Percentiles rank a stretch among this genome's conserved stretches.
phyloP scores from a whole-genome alignment of 495 filamentous ascomycete genomes.

The Penicillium canariense region DNA sequence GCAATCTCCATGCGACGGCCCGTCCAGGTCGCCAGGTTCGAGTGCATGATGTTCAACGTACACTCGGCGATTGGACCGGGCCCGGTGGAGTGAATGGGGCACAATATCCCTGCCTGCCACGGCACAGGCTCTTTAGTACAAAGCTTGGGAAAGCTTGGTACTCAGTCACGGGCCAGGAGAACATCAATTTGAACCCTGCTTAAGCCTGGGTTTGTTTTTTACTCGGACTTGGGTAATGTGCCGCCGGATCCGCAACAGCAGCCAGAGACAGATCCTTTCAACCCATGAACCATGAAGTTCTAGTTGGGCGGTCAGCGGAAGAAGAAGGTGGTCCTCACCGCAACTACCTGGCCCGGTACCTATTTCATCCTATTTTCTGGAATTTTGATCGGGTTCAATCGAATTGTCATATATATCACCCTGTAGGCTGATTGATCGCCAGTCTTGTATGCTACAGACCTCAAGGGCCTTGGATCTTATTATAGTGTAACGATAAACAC shows the following conservation, averaged over 20 bases:
- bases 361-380: no score
- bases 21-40: neutral
- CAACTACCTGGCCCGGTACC: no score
- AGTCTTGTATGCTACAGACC: no score
- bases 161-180: neutral
- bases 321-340: neutral
- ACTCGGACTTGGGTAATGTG: neutral
- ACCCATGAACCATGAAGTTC: neutral
- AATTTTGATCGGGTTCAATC: no score
- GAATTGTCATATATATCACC: no score
- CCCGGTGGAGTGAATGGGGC: neutral
- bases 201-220: neutral
- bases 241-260: neutral
- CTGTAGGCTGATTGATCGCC: no score
- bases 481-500: no score
- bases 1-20: neutral
- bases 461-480: no score
- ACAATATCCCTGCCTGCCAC: neutral
- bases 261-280: neutral
- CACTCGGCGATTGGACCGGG: neutral
- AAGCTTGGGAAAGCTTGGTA: constrained; percentile 4
- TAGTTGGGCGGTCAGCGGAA: neutral
- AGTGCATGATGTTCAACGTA: neutral
- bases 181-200: neutral
- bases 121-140: neutral